Conservation (phyloP, 139 green algal genomes). For the Tetraselmis chui region DNA sequence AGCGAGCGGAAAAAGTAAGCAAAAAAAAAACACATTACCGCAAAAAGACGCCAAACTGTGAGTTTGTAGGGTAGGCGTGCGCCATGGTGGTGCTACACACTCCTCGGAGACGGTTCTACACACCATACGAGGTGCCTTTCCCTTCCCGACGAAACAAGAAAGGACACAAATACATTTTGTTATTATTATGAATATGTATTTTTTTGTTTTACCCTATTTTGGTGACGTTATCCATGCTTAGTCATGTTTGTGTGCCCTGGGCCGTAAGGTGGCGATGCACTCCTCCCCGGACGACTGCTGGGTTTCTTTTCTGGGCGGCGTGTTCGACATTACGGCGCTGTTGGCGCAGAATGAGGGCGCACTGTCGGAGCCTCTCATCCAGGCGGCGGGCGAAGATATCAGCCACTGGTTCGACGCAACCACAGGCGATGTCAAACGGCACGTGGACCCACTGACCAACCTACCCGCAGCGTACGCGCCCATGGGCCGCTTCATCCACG, state of each 20-base stretch:
- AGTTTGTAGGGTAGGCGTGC: too few relatives aligned
- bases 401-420: constrained; percentile 63
- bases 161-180: too few relatives aligned
- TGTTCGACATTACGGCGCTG: constrained; percentile 55
- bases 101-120: background rate
- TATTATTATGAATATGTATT: too few relatives aligned
- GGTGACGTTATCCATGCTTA: background rate
- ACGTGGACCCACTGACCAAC: constrained; percentile 47
- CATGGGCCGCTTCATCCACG: constrained; percentile 55
- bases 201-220: too few relatives aligned
- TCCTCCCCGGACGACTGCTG: constrained; percentile 58
- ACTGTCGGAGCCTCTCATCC: constrained; percentile 48
- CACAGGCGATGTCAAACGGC: constrained; percentile 42
- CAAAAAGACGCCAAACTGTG: too few relatives aligned
- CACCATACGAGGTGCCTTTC: background rate
- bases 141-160: too few relatives aligned
- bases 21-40: too few relatives aligned
- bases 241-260: background rate
- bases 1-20: too few relatives aligned
- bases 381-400: constrained; percentile 59
- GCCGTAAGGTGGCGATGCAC: constrained; percentile 47
- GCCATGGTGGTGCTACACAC: background rate
- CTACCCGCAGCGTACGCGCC: constrained; percentile 28
- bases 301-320: constrained; percentile 56
- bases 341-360: constrained; percentile 40